Evolutionary conservation across 2,329 filamentous ascomycete genomes (phyloP).

Genomic region (Fusarium sterilihyphosum): DNA sequence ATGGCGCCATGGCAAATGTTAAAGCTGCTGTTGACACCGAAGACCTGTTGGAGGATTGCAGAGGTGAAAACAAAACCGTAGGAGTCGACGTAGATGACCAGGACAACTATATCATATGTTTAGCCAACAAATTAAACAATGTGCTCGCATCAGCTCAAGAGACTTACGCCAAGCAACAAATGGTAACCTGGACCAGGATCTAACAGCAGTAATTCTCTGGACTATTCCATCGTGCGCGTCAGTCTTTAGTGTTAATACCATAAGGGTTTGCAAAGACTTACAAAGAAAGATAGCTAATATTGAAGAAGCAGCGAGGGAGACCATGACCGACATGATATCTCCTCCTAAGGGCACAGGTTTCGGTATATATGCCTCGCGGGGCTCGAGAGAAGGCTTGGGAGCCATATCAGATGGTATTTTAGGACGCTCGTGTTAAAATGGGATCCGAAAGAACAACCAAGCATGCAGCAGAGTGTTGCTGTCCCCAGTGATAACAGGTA

Average conservation of each 20-base stretch:
- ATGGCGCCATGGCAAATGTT: conserved; percentile 67
- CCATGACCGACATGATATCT: conserved; percentile 49
- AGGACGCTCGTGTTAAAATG: neutral
- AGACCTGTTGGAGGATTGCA: conserved; percentile 64
- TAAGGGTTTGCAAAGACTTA: conserved; percentile 33
- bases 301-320: conserved; percentile 48
- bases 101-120: conserved; percentile 58
- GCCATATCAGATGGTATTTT: conserved; percentile 10
- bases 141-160: neutral
- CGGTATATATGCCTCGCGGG: conserved; percentile 15
- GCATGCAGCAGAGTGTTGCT: neutral
- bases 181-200: conserved; percentile 53
- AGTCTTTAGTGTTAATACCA: neutral
- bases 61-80: conserved; percentile 68
- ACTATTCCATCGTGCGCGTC: conserved; percentile 41
- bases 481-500: neutral
- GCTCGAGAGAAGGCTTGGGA: conserved; percentile 5
- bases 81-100: conserved; percentile 69
- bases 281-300: conserved; percentile 51
- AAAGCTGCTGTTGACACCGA: conserved; percentile 63
- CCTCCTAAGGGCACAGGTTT: conserved; percentile 47
- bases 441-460: neutral
- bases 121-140: neutral
- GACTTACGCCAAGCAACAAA: conserved; percentile 56
- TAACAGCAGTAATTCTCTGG: conserved; percentile 51